These are phyloP conservation scores for Diaporthe amygdali DNA, from an alignment of 2,329 filamentous ascomycete genomes.

Conservation along the genomic window DNA sequence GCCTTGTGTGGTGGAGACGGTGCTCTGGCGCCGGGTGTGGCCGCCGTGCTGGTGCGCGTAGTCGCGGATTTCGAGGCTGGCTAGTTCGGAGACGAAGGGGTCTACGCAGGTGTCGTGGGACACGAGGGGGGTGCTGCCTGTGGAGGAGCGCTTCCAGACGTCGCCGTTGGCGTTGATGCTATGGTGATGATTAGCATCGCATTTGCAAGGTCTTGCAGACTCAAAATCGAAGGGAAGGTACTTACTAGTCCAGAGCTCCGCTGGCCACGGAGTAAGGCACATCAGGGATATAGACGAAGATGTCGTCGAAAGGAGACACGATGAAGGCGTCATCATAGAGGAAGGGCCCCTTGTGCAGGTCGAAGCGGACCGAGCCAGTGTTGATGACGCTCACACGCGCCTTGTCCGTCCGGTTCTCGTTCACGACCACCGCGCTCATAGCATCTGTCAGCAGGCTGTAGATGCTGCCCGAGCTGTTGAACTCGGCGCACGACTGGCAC, in stretches of 20 bases:
- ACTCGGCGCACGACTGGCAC: constrained; percentile 61
- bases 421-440: constrained; percentile 56
- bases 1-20: constrained; percentile 47
- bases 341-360: constrained; percentile 67
- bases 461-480: constrained; percentile 57
- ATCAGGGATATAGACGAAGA: constrained; percentile 57
- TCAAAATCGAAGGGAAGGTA: neutral
- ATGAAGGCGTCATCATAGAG: constrained; percentile 59
- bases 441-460: constrained; percentile 58
- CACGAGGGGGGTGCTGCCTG: constrained; percentile 41
- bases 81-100: constrained; percentile 34
- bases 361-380: constrained; percentile 65
- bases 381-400: constrained; percentile 65
- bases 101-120: constrained; percentile 52
- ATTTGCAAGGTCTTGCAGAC: neutral
- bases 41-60: constrained; percentile 36
- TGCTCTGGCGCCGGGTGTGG: constrained; percentile 54
- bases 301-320: constrained; percentile 59
- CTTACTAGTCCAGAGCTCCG: constrained; percentile 36
- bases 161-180: constrained; percentile 49
- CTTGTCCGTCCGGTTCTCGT: constrained; percentile 51
- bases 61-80: constrained; percentile 31
- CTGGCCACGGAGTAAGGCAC: constrained; percentile 54
- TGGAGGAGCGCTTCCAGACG: constrained; percentile 38
- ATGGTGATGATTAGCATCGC: neutral